Percentiles rank a stretch among this genome's conserved stretches.
Conservation (phyloP, 2,329 filamentous ascomycete genomes). For the Beauveria pseudobassiana region DNA sequence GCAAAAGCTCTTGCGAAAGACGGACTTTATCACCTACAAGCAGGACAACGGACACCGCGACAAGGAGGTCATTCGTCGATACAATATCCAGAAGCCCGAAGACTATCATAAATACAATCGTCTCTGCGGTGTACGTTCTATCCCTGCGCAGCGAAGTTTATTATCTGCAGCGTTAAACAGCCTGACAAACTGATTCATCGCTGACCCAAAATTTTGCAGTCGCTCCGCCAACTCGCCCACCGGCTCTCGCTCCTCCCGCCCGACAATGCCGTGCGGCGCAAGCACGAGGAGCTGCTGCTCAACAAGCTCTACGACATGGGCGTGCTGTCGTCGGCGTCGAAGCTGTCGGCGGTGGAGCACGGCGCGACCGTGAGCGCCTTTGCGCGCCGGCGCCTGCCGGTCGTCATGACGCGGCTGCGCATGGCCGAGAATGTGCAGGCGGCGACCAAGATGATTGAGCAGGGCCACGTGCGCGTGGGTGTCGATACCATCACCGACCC, state of each 20-base stretch:
- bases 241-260: constrained; percentile 76
- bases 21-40: constrained; percentile 93
- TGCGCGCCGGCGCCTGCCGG: constrained; percentile 72
- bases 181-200: too few relatives aligned
- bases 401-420: constrained; percentile 81
- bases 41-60: constrained; percentile 82
- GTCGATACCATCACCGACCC: constrained; percentile 86
- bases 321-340: constrained; percentile 66
- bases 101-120: constrained; percentile 67
- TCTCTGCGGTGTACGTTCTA: constrained; percentile 56
- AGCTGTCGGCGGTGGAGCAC: constrained; percentile 78
- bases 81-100: constrained; percentile 82
- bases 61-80: constrained; percentile 69
- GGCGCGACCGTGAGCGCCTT: constrained; percentile 85
- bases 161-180: too few relatives aligned
- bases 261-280: constrained; percentile 66
- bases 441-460: constrained; percentile 81
- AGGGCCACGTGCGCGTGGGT: constrained; percentile 86
- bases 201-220: constrained; percentile 34
- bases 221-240: constrained; percentile 85
- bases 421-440: constrained; percentile 91
- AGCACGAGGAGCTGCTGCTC: constrained; percentile 80
- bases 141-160: neutral
- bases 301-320: constrained; percentile 94
- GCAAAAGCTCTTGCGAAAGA: constrained; percentile 85